Conservation (phyloP, 2,329 filamentous ascomycete genomes). For the Talaromyces sp. region DNA sequence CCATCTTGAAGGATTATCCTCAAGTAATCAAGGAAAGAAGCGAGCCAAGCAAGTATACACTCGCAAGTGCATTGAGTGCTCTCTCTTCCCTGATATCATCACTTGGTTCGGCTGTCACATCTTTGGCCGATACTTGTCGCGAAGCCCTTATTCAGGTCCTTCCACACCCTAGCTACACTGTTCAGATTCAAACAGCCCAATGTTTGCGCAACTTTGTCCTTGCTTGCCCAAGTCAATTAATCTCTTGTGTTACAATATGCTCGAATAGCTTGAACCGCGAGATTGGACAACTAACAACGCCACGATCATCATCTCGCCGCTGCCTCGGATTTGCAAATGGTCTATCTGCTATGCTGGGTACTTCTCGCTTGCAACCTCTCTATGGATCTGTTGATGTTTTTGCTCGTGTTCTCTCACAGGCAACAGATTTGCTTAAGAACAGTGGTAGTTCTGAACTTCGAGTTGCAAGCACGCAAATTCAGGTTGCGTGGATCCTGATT, state of each 20-base stretch:
- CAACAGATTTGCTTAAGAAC: conserved; percentile 85
- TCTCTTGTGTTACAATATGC: conserved; percentile 87
- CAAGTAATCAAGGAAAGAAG: conserved; percentile 79
- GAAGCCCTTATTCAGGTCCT: conserved; percentile 85
- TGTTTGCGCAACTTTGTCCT: conserved; percentile 83
- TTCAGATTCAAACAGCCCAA: conserved; percentile 82
- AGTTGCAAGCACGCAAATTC: conserved; percentile 88
- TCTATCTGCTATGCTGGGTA: conserved; percentile 83
- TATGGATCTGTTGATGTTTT: conserved; percentile 96
- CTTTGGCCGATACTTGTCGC: conserved; percentile 74
- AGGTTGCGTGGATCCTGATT: conserved; percentile 96
- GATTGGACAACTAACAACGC: conserved; percentile 67
- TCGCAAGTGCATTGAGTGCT: conserved; percentile 74
- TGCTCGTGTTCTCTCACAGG: conserved; percentile 82
- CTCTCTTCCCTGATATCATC: conserved; percentile 71
- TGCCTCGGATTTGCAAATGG: conserved; percentile 91
- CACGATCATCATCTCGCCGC: conserved; percentile 70
- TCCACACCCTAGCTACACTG: conserved; percentile 92
- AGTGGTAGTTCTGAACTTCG: conserved; percentile 87
- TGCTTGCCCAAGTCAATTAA: conserved; percentile 84
- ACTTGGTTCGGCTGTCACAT: conserved; percentile 74
- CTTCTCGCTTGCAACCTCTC: conserved; percentile 77
- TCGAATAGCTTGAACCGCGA: conserved; percentile 93
- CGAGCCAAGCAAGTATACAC: conserved; percentile 80
- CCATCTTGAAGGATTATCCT: conserved; percentile 89